Conservation (phyloP, 179 eudicot species). For the Drosera spatulata region DNA sequence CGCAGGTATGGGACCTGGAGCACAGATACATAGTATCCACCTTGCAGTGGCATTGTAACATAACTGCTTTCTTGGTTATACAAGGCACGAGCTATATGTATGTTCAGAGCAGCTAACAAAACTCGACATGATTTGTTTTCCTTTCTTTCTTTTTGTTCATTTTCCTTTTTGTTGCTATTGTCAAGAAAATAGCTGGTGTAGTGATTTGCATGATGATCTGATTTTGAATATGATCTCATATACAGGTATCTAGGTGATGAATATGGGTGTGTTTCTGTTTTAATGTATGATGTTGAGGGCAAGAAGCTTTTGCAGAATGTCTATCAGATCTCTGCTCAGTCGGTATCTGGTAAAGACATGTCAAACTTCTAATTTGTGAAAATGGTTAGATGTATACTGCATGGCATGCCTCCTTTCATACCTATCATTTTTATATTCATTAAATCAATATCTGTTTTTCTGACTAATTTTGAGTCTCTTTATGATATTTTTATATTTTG, state of each 20-base stretch:
- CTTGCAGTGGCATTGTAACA: slow-evolving; percentile 75
- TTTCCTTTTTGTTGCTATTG: too few species aligned
- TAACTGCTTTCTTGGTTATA: slow-evolving; percentile 78
- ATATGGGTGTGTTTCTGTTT: slow-evolving; percentile 53
- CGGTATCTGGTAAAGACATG: slow-evolving; percentile 53
- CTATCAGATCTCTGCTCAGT: slow-evolving; percentile 43
- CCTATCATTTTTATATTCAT: too few species aligned
- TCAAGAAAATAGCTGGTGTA: too few species aligned
- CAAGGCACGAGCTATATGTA: slow-evolving; percentile 73
- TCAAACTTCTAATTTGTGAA: not conserved
- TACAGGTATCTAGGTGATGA: slow-evolving; percentile 94
- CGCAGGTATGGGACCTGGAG: slow-evolving; percentile 95
- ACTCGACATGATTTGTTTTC: too few species aligned
- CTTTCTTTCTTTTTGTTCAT: too few species aligned
- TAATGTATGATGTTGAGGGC: slow-evolving; percentile 60
- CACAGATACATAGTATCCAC: slow-evolving; percentile 50
- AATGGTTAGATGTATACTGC: not conserved
- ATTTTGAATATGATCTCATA: not conserved
- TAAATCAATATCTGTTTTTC: too few species aligned
- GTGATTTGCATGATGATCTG: too few species aligned
- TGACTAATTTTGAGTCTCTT: too few species aligned
- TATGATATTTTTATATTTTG: too few species aligned
- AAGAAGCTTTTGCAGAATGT: slow-evolving; percentile 49
- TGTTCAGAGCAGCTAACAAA: slow-evolving; percentile 7
- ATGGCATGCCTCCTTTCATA: not conserved